Evolutionary conservation across 768 basidiomycete genomes (phyloP).

Genomic region (Pisolithus albus): DNA sequence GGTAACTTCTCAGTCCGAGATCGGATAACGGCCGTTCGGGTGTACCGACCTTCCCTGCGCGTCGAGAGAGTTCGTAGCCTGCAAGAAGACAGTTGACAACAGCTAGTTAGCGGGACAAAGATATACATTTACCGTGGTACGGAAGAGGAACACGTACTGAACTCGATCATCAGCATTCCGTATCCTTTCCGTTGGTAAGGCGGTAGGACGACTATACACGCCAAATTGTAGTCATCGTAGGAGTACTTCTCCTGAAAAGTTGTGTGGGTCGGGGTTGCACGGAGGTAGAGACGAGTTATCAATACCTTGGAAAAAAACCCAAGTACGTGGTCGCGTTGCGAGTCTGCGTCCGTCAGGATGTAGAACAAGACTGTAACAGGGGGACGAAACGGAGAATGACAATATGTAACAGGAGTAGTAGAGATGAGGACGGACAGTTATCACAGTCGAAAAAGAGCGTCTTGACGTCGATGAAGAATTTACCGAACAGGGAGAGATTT

Average conservation of each 20-base stretch:
- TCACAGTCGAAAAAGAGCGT: conserved; percentile 89
- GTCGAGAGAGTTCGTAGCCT: conserved; percentile 92
- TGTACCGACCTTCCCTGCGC: conserved; percentile 73
- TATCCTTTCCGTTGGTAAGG: conserved; percentile 87
- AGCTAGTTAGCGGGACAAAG: not conserved
- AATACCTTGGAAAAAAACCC: conserved; percentile 62
- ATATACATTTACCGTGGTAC: not conserved
- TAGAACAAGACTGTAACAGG: conserved; percentile 68
- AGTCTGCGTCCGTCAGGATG: conserved; percentile 78
- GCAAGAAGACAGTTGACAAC: not conserved
- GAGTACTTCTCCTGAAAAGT: conserved; percentile 76
- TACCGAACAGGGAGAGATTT: conserved; percentile 91
- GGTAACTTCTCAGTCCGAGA: conserved; percentile 85
- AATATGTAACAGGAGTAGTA: not conserved
- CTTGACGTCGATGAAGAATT: conserved; percentile 98
- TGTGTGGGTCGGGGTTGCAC: too few relatives aligned
- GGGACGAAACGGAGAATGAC: not conserved
- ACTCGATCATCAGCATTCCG: conserved; percentile 96
- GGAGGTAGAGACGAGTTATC: conserved; percentile 2
- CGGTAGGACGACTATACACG: conserved; percentile 92
- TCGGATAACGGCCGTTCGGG: conserved; percentile 95
- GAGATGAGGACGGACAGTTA: conserved; percentile 51
- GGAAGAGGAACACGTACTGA: conserved; percentile 59
- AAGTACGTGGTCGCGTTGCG: conserved; percentile 73
- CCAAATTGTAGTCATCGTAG: conserved; percentile 95